Evolutionary conservation across 78 protist species (phyloP).

Genomic region (slime mould (Dictyostelium discoideum)): dicty_2.7 NC_007089.4:3043501-3044000

Average conservation of each 20-base stretch:
- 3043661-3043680: not conserved
- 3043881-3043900: not conserved
- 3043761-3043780: not conserved
- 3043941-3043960: not conserved
- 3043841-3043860: not conserved
- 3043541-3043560: not conserved
- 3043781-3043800: not conserved
- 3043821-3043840: not conserved
- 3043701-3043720: conserved; percentile 2
- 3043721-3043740: not conserved
- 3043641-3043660: not conserved
- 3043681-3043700: not conserved
- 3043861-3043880: not conserved
- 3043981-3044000: not conserved
- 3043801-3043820: not conserved
- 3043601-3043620: not conserved
- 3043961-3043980: conserved; percentile 26
- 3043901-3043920: not conserved
- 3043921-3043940: not conserved
- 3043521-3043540: not conserved
- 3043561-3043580: not conserved
- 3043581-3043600: not conserved
- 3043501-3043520: not conserved
- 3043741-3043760: not conserved
- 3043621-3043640: not conserved